Evolutionary conservation across 176 grass and related monocot species (phyloP).

Genomic region (Canna indica): DNA sequence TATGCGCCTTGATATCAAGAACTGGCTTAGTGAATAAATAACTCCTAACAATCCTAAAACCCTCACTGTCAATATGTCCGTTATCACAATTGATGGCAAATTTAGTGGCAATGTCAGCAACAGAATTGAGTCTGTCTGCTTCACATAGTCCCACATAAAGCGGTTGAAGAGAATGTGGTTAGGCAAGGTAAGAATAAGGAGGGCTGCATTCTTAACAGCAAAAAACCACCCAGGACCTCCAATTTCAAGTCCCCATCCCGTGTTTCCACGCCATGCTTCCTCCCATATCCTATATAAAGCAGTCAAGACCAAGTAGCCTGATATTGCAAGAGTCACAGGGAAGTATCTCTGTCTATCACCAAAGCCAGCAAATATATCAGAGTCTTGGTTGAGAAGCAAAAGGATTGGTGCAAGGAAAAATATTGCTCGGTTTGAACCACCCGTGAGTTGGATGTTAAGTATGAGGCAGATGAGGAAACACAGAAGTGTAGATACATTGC

Average conservation of each 20-base stretch:
- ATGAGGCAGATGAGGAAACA: conserved; percentile 88
- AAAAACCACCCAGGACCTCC: conserved; percentile 78
- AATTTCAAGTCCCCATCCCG: conserved; percentile 71
- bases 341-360: conserved; percentile 95
- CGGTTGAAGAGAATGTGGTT: conserved; percentile 97
- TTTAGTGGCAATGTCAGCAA: conserved; percentile 89
- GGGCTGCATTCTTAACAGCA: conserved; percentile 68
- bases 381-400: conserved; percentile 92
- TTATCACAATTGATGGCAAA: conserved; percentile 77
- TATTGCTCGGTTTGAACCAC: conserved; percentile 86
- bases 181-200: conserved; percentile 77
- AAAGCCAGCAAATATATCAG: conserved; percentile 85
- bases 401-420: conserved; percentile 92
- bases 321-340: conserved; percentile 63
- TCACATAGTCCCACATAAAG: conserved; percentile 99
- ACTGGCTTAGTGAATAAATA: conserved; percentile 89
- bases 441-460: conserved; percentile 75
- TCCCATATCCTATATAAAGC: conserved; percentile 82
- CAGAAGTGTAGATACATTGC: conserved; percentile 74
- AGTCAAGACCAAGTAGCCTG: conserved; percentile 68
- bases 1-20: conserved; percentile 75
- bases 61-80: conserved; percentile 69
- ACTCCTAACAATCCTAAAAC: conserved; percentile 83
- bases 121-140: conserved; percentile 73
- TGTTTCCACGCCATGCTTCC: conserved; percentile 55